Conservation (phyloP, 2,329 filamentous ascomycete species). For the Exophiala calicioides region DNA sequence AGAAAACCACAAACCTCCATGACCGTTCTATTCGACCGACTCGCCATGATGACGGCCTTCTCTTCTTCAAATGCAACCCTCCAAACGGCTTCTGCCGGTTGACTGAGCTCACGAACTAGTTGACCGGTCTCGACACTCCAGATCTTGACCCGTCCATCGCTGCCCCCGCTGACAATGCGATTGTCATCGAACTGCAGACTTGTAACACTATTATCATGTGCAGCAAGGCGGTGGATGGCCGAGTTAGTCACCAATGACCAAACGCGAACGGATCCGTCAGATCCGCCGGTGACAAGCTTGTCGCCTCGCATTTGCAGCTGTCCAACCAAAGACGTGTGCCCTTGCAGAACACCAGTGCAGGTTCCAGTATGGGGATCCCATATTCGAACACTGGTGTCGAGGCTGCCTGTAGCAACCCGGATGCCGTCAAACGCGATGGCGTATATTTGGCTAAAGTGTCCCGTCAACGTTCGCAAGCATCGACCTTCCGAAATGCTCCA, state of each 20-base stretch:
- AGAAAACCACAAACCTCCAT: slow-evolving; percentile 76
- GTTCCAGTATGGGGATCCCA: slow-evolving; percentile 90
- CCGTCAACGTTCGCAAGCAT: slow-evolving; percentile 84
- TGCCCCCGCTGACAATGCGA: slow-evolving; percentile 91
- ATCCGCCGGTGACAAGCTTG: slow-evolving; percentile 92
- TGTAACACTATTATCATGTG: slow-evolving; percentile 97
- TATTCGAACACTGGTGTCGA: slow-evolving; percentile 95
- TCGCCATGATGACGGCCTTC: slow-evolving; percentile 94
- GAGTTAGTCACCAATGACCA: slow-evolving; percentile 92
- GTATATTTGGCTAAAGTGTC: slow-evolving; percentile 98
- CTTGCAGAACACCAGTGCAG: slow-evolving; percentile 88
- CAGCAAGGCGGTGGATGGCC: slow-evolving; percentile 89
- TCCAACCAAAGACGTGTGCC: slow-evolving; percentile 93
- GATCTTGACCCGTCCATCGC: slow-evolving; percentile 96
- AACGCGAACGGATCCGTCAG: slow-evolving; percentile 91
- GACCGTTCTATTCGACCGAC: slow-evolving; percentile 79
- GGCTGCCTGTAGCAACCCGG: slow-evolving; percentile 88
- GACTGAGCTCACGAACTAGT: slow-evolving; percentile 85
- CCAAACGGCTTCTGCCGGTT: slow-evolving; percentile 94
- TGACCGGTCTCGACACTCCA: slow-evolving; percentile 94
- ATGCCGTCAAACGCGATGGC: slow-evolving; percentile 96
- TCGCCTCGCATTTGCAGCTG: slow-evolving; percentile 95
- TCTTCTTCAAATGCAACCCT: slow-evolving; percentile 97
- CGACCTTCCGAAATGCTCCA: slow-evolving; percentile 97
- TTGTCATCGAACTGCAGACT: slow-evolving; percentile 96